Conservation (phyloP, 371 early-diverging fungal genomes). For the Mucor plumbeus region DNA sequence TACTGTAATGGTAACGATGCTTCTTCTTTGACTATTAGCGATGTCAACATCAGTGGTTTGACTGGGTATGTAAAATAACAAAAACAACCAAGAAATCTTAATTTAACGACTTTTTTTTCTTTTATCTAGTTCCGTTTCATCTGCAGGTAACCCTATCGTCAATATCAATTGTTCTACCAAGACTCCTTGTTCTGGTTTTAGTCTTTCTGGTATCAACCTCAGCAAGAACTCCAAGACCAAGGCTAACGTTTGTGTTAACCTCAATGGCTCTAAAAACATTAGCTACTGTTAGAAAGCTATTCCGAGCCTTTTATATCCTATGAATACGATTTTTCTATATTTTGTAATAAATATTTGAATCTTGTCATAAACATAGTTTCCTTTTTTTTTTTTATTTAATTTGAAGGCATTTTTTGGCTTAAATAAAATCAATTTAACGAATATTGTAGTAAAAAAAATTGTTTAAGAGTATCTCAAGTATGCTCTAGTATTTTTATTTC, state of each 20-base stretch:
- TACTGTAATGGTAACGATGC: constrained; percentile 31
- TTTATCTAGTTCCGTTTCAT: constrained; percentile 12
- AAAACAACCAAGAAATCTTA: no score
- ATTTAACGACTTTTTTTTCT: background rate
- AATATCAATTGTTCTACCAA: constrained; percentile 36
- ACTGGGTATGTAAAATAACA: constrained; percentile 19
- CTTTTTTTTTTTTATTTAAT: no score
- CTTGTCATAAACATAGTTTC: background rate
- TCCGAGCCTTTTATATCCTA: no score
- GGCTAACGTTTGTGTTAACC: constrained; percentile 21
- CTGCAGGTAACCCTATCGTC: constrained; percentile 27
- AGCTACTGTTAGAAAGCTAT: constrained; percentile 7
- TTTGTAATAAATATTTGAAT: background rate
- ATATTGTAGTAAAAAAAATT: no score
- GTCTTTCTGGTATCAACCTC: constrained; percentile 25
- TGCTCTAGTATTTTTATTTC: no score
- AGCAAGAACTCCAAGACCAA: constrained; percentile 26
- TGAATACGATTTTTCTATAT: no score
- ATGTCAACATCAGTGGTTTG: constrained; percentile 31
- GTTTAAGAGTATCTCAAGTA: no score
- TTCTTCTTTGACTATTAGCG: constrained; percentile 32
- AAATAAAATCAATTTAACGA: no score
- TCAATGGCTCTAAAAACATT: constrained; percentile 18
- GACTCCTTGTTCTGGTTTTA: constrained; percentile 33
- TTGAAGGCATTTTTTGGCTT: no score